These are phyloP conservation scores for Boletellus ananiceps DNA, from an alignment of 768 basidiomycete species.

Conservation along the genomic window DNA sequence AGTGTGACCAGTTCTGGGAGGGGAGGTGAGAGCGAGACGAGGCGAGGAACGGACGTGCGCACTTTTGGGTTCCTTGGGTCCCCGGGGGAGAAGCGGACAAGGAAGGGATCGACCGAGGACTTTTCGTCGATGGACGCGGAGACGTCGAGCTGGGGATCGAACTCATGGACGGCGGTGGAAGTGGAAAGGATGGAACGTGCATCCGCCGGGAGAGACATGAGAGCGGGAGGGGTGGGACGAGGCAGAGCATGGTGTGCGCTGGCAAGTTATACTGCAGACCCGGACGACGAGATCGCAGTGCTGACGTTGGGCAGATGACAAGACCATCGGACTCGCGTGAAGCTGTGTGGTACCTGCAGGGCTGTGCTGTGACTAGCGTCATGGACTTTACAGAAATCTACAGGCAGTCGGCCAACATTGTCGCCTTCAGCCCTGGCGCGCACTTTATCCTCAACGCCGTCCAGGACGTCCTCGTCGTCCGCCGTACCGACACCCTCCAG, in stretches of 20 bases:
- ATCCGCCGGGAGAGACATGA: conserved; percentile 14
- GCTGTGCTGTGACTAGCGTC: not conserved
- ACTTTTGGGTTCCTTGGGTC: conserved; percentile 49
- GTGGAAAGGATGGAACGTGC: conserved; percentile 13
- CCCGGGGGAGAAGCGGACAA: conserved; percentile 30
- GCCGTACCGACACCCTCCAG: conserved; percentile 79
- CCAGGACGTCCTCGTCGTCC: conserved; percentile 74
- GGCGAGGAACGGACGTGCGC: not conserved
- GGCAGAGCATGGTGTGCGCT: not conserved
- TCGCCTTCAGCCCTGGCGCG: conserved; percentile 80
- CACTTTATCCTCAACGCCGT: conserved; percentile 82
- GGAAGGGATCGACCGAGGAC: conserved; percentile 21
- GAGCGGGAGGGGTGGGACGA: not conserved
- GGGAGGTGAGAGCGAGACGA: conserved; percentile 1
- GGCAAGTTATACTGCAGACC: conserved; percentile 10
- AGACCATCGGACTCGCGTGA: not conserved
- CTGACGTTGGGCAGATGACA: conserved; percentile 17
- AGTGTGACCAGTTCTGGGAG: conserved; percentile 46
- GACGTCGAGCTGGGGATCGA: conserved; percentile 10
- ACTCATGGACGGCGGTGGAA: conserved; percentile 10
- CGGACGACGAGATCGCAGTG: conserved; percentile 9
- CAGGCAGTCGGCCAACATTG: conserved; percentile 65
- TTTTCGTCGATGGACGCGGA: conserved; percentile 13
- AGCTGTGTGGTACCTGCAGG: too few species aligned
- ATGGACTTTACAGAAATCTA: conserved; percentile 92